These are phyloP conservation scores for Astragalus glycyphyllos DNA, from an alignment of 306 rosid species.

Conservation along the genomic window DNA sequence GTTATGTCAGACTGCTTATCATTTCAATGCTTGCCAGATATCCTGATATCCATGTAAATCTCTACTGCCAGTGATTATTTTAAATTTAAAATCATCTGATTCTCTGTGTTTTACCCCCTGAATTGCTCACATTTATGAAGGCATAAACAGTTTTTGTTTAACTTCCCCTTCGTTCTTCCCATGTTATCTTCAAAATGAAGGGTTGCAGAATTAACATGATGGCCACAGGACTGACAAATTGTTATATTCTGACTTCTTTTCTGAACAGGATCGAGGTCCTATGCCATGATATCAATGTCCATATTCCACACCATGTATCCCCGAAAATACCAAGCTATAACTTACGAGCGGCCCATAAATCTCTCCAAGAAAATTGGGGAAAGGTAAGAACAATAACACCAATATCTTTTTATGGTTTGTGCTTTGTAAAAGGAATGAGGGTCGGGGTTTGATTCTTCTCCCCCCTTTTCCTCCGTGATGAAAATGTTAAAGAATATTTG, in stretches of 20 bases:
- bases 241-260: constrained; percentile 34
- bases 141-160: neutral
- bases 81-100: constrained; percentile 8
- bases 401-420: constrained; percentile 21
- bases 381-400: constrained; percentile 56
- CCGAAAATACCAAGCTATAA: constrained; percentile 92
- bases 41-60: neutral
- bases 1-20: constrained; percentile 3
- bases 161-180: neutral
- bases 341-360: constrained; percentile 81
- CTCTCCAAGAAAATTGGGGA: constrained; percentile 92
- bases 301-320: constrained; percentile 91
- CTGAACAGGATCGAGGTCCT: constrained; percentile 82
- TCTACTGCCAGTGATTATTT: constrained; percentile 6
- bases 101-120: neutral
- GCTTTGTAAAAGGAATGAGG: neutral
- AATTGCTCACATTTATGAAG: constrained; percentile 4
- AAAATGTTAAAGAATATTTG: constrained; percentile 12
- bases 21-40: constrained; percentile 21
- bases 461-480: neutral
- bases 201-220: constrained; percentile 26
- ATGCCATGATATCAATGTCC: constrained; percentile 88
- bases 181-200: constrained; percentile 27
- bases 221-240: constrained; percentile 21
- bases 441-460: neutral